Base-by-base conservation (phyloP, 352 stramenopile genomes). In the Salisapilia sapeloensis region DNA sequence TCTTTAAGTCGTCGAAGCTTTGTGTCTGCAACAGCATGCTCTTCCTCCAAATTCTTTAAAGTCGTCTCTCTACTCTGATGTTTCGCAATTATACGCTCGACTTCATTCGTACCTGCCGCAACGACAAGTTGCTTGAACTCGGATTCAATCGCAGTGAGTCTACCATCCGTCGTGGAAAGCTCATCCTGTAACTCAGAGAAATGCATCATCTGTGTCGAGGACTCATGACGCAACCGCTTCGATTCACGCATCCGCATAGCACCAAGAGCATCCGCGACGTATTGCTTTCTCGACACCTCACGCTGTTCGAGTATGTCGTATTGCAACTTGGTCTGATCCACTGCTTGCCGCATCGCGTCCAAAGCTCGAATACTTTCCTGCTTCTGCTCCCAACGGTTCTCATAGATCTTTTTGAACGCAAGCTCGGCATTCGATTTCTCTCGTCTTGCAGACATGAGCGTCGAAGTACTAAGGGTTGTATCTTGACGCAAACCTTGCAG, bases 61-160 rank as follows among this genome's bases (percentile, higher is more conserved):
- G 64, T 83, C 34, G 81, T 67, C 4, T 86, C 71, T 1, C 71
- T 64, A 1, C 55, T 55, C 15, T 81, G 26, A 22, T 70, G 83
- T 35, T 86, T 86, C 38, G 46, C 19, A 30, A 86, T 83, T 44
- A 86, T 86, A 42, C 83, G 80, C 40, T 86, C 63, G 6, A 83
- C 67, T 16, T 86, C 67, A 31, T 64, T 82, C 11, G 64, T 86
- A 3, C 71, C 71, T 0, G 71, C 71, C 11, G 71, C 71, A 35
- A 83, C 71, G 20, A 80, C 49, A 23, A 83, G 71, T 33, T 79
- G 67, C 39, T 78, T 80, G 42, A 81, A 52, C 38, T 84, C 67
- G 3, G 59, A 53, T 33, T 84, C 70, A 2, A 86, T 58, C 2
- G 50, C 51, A 9, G 80, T 48, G 24, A 86, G 37, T 35, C 72